These are phyloP conservation scores for Cubamyces lactineus DNA, from an alignment of 768 basidiomycete genomes.

Conservation along the genomic window DNA sequence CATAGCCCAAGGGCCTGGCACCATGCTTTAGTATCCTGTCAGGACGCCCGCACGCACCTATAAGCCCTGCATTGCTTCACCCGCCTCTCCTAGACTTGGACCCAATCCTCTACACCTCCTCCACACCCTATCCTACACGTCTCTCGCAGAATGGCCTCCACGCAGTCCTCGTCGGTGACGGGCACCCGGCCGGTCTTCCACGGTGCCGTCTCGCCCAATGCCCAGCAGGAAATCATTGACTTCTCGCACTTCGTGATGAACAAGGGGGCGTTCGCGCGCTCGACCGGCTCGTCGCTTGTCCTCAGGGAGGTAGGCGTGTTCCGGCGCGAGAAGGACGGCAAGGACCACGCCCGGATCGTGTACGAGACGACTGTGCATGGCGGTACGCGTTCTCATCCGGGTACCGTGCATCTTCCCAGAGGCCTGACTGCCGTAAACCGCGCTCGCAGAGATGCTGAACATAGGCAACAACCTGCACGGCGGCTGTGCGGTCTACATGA, in stretches of 20 bases:
- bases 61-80: background rate
- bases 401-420: background rate
- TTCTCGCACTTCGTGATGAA: slow-evolving; percentile 11
- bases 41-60: slow-evolving; percentile 16
- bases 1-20: slow-evolving; percentile 4
- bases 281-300: slow-evolving; percentile 16
- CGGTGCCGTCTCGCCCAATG: slow-evolving; percentile 2
- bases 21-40: slow-evolving; percentile 2
- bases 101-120: background rate
- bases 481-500: slow-evolving; percentile 25
- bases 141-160: background rate
- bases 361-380: slow-evolving; percentile 17
- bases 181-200: background rate
- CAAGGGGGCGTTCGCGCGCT: slow-evolving; percentile 15
- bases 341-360: slow-evolving; percentile 18
- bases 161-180: background rate
- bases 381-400: slow-evolving; percentile 5
- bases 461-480: slow-evolving; percentile 22
- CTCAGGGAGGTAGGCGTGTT: slow-evolving; percentile 19
- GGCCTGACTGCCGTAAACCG: background rate
- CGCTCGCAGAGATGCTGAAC: slow-evolving; percentile 25
- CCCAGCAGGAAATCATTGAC: slow-evolving; percentile 7
- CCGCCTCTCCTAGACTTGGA: background rate
- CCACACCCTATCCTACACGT: background rate
- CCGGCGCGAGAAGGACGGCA: slow-evolving; percentile 21